Conservation (phyloP, 2,329 filamentous ascomycete genomes). For the Epichloe glyceriae region DNA sequence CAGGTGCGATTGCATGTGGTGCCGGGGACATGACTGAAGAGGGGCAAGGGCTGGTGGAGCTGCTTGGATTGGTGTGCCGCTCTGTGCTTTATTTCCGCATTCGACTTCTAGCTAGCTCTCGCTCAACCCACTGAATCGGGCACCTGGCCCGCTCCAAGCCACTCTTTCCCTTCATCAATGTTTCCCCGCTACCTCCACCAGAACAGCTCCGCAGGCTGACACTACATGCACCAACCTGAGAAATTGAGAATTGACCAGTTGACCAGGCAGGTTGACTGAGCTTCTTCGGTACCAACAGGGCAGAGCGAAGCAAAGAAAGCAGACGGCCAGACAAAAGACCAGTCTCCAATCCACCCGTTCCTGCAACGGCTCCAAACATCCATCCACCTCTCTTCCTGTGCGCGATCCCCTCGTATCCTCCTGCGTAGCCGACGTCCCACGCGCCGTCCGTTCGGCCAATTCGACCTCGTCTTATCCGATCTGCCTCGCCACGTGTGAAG, state of each 20-base stretch:
- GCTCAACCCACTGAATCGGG: background rate
- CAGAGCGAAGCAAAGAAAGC: too few relatives aligned
- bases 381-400: background rate
- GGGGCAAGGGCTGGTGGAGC: background rate
- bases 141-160: too few relatives aligned
- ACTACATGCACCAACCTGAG: too few relatives aligned
- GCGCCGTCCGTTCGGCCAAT: background rate
- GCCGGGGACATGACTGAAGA: background rate
- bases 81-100: slow-evolving; percentile 1
- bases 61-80: background rate
- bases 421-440: background rate
- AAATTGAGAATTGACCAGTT: too few relatives aligned
- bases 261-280: too few relatives aligned
- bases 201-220: background rate
- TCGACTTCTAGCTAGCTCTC: background rate
- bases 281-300: too few relatives aligned
- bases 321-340: background rate
- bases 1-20: background rate
- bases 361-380: too few relatives aligned
- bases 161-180: too few relatives aligned
- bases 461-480: background rate
- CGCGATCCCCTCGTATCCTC: slow-evolving; percentile 2
- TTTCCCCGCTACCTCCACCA: background rate
- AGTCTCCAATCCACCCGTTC: background rate
- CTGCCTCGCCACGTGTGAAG: slow-evolving; percentile 6